Conservation (phyloP, 73 alveolate genomes). For the Paramecium primaurelia region DNA sequence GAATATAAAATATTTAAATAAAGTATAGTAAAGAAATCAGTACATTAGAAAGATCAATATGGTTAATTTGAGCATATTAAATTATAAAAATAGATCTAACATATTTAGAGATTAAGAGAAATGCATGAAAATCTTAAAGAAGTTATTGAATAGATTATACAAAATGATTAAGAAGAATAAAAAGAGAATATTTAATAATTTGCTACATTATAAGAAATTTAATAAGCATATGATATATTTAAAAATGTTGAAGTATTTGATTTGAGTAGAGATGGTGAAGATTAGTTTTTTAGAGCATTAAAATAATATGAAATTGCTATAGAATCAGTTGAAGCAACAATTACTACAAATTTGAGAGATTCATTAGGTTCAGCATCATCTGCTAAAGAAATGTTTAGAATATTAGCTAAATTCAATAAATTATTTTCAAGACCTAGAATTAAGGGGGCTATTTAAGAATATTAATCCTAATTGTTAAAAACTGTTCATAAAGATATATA, state of each 20-base stretch:
- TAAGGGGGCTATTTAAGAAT: conserved; percentile 92
- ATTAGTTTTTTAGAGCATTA: conserved; percentile 80
- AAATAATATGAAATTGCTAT: conserved; percentile 75
- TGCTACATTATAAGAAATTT: conserved; percentile 67
- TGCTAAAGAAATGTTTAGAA: conserved; percentile 92
- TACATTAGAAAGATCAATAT: background rate
- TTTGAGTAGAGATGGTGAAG: conserved; percentile 83
- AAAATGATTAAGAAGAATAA: conserved; percentile 25
- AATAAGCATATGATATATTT: conserved; percentile 81
- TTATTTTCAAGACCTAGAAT: conserved; percentile 87
- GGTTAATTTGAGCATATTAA: conserved; percentile 27
- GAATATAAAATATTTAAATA: conserved; percentile 47
- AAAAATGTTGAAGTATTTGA: conserved; percentile 83
- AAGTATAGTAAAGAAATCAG: background rate
- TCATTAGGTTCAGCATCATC: conserved; percentile 82
- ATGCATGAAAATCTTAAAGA: conserved; percentile 61
- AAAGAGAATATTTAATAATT: conserved; percentile 1
- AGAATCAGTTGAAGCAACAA: conserved; percentile 86
- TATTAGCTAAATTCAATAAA: conserved; percentile 86
- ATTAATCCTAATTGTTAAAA: conserved; percentile 80
- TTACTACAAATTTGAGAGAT: conserved; percentile 85
- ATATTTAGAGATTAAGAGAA: conserved; percentile 3
- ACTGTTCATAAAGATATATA: conserved; percentile 77
- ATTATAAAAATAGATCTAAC: background rate
- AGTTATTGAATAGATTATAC: conserved; percentile 52